phyloP scores from a whole-genome alignment of 768 basidiomycete genomes.

The Rhodotorula babjevae region DNA sequence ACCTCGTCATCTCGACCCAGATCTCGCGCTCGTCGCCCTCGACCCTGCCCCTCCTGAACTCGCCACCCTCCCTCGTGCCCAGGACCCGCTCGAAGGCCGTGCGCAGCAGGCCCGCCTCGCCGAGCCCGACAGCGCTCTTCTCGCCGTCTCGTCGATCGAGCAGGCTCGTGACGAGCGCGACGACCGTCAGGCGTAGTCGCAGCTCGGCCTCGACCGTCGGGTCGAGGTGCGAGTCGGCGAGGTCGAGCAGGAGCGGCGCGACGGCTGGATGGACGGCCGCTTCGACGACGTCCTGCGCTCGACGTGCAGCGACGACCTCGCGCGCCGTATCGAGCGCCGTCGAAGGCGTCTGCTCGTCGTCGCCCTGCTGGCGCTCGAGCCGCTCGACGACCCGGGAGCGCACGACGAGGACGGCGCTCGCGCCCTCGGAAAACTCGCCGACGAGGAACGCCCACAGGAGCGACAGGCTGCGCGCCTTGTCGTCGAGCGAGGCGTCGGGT shows the following conservation, averaged over 20 bases:
- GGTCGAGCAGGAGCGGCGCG: slow-evolving; percentile 3
- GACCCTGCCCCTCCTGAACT: neutral
- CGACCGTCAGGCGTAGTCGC: neutral
- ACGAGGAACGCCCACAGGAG: slow-evolving; percentile 16
- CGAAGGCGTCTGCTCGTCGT: too few species aligned
- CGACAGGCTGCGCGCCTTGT: neutral
- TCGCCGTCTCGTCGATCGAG: neutral
- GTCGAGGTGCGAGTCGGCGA: neutral
- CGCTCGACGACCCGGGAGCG: neutral
- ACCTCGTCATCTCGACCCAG: neutral
- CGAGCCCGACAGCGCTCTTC: neutral
- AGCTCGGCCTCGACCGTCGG: slow-evolving; percentile 5
- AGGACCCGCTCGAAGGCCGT: neutral
- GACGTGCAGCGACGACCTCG: neutral
- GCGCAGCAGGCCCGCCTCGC: slow-evolving; percentile 3
- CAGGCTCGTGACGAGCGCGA: neutral
- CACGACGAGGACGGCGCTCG: neutral
- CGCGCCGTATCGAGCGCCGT: neutral
- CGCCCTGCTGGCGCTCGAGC: neutral
- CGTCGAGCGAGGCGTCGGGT: neutral
- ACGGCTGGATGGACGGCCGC: neutral
- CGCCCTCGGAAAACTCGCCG: slow-evolving; percentile 6
- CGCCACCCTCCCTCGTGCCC: neutral
- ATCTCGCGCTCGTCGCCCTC: neutral
- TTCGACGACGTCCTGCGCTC: neutral